Base-by-base conservation (phyloP, 768 basidiomycete genomes). In the Lactarius psammicola region DNA sequence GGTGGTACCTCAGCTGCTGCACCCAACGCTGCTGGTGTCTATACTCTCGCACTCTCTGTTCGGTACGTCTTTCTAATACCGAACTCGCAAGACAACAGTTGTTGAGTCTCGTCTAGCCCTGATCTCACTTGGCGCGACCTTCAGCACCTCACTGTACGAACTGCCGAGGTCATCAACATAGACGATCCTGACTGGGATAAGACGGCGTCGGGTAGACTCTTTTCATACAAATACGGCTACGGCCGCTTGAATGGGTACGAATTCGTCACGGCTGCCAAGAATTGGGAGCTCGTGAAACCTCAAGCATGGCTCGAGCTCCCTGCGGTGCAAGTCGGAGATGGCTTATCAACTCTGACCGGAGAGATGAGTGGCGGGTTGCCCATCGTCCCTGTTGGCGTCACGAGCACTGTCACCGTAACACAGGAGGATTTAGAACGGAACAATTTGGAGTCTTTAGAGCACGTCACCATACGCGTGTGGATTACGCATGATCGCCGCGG, bases 1-100 rank as follows among this genome's bases (percentile, higher is more conserved):
- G 97, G 97, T 28, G 97, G 97, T 18, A 99, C 97, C 1, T 98
- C 96, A 18, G 97, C 97, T 28, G 97, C 97, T 4, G 97, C 97
- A 8, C 97, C 97, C 9, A 92, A 98, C 69, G 97, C 94, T 30
- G 95, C 88, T 17, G 97, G 94, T 31, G 92, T 98, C 44, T 89
- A 96, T 73, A 92, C 95, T 26, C 84, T 99, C 13, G 94, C 94
- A 7, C 80, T 99, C 18, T 82, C 94, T 78, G 92, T 85, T 64
- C 84, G 95, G 94, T 94, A 71, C 63, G 83, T 74, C 23, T 62
- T 56, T 40, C 59, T 33, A 11, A 18, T 42, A 20, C 33, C n/a
- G 70, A 62, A 15, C 11, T 26, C 30, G 36, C 54, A 11, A 7
- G 55, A 34, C 36, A 13, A 31, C 46, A 56, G 59, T 60, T 69